phyloP scores from a whole-genome alignment of 805 yeast genomes.

The Spathaspora passalidarum region DNA sequence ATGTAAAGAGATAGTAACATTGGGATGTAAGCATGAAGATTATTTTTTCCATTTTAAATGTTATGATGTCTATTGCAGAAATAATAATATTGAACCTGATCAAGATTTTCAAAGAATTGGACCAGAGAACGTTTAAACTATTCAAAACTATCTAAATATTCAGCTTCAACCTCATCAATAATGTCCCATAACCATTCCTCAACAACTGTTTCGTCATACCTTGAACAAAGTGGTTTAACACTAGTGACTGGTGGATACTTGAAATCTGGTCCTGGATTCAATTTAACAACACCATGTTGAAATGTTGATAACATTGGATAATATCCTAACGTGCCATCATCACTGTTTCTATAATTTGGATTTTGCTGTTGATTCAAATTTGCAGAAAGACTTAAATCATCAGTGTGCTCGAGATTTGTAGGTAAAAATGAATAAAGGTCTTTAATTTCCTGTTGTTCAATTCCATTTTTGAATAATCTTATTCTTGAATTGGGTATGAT shows the following conservation, averaged over 20 bases:
- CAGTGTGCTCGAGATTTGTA: slow-evolving; percentile 57
- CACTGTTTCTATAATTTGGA: slow-evolving; percentile 43
- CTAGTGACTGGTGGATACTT: slow-evolving; percentile 28
- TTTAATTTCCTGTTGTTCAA: slow-evolving; percentile 57
- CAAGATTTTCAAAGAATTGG: slow-evolving; percentile 8
- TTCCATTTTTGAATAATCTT: slow-evolving; percentile 76
- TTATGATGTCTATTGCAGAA: slow-evolving; percentile 34
- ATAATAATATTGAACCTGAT: slow-evolving; percentile 14
- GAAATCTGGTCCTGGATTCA: slow-evolving; percentile 69
- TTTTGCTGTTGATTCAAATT: slow-evolving; percentile 34
- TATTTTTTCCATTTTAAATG: slow-evolving; percentile 50
- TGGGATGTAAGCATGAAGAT: slow-evolving; percentile 43
- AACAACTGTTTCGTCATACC: slow-evolving; percentile 67
- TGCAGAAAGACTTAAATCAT: slow-evolving; percentile 21
- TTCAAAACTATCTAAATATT: slow-evolving; percentile 47
- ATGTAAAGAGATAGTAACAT: slow-evolving; percentile 52
- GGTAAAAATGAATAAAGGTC: slow-evolving; percentile 76
- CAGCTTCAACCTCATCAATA: slow-evolving; percentile 77
- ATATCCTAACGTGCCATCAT: slow-evolving; percentile 87
- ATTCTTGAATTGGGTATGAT: slow-evolving; percentile 57
- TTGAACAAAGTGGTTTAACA: slow-evolving; percentile 51
- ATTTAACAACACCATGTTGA: slow-evolving; percentile 69
- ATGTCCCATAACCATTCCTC: slow-evolving; percentile 84
- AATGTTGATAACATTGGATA: slow-evolving; percentile 87
- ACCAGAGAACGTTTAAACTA: not conserved